Evolutionary conservation across 2,329 filamentous ascomycete species (phyloP).

Genomic region (Nakataea oryzae): DNA sequence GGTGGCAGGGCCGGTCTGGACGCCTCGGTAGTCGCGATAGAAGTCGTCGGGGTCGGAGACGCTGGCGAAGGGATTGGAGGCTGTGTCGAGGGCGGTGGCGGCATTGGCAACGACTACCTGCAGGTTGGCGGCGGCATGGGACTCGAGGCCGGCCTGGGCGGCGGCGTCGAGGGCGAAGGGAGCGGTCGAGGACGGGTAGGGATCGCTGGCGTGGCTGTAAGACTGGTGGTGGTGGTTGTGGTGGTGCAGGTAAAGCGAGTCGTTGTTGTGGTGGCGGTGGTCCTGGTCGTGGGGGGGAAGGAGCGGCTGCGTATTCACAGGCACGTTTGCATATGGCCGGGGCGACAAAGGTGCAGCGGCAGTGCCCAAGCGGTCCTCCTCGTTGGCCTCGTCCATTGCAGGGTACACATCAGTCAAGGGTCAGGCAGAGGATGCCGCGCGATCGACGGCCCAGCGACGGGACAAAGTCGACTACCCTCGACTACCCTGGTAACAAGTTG

Average conservation of each 20-base stretch:
- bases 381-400: conserved; percentile 36
- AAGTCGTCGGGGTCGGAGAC: conserved; percentile 43
- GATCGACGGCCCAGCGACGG: not conserved
- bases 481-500: not conserved
- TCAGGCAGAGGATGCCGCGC: not conserved
- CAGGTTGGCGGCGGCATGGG: conserved; percentile 26
- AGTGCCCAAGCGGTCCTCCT: conserved; percentile 26
- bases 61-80: conserved; percentile 15
- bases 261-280: conserved; percentile 11
- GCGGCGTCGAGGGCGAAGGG: not conserved
- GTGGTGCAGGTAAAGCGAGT: conserved; percentile 1
- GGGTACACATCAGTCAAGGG: conserved; percentile 20
- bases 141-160: conserved; percentile 11
- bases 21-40: conserved; percentile 37
- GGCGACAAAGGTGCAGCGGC: conserved; percentile 19
- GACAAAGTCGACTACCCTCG: not conserved
- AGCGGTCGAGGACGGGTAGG: not conserved
- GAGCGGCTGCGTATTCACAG: not conserved
- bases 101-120: conserved; percentile 27
- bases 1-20: conserved; percentile 21
- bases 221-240: conserved; percentile 4
- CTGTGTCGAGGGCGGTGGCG: conserved; percentile 16
- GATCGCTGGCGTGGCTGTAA: not conserved
- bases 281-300: conserved; percentile 9
- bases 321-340: not conserved